Conservation (phyloP, 2,329 filamentous ascomycete genomes). For the Byssothecium circinans region DNA sequence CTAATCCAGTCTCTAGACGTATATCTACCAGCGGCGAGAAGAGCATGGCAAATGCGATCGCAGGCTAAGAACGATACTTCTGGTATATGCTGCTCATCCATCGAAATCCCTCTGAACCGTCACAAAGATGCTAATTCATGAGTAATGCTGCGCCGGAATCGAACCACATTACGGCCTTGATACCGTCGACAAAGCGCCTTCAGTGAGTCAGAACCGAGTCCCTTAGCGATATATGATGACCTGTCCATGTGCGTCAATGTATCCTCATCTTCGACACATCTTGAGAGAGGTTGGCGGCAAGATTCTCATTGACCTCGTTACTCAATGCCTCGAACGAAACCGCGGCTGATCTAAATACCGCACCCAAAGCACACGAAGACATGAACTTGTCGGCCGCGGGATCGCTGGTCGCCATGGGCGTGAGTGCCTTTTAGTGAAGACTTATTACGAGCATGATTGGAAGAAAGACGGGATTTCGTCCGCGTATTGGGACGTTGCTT, state of each 20-base stretch:
- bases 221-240: constrained; percentile 1
- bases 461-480: constrained; percentile 12
- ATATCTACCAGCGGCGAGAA: too few species aligned
- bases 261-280: constrained; percentile 47
- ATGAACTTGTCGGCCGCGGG: constrained; percentile 18
- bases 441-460: constrained; percentile 18
- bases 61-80: too few species aligned
- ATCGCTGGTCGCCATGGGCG: constrained; percentile 18
- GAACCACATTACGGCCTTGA: not conserved
- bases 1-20: too few species aligned
- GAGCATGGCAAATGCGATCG: too few species aligned
- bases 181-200: not conserved
- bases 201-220: not conserved
- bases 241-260: constrained; percentile 33
- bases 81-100: too few species aligned
- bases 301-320: constrained; percentile 48
- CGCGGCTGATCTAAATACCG: constrained; percentile 18
- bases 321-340: constrained; percentile 47
- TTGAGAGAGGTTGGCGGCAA: constrained; percentile 47
- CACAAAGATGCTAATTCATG: too few species aligned
- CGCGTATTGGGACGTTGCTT: constrained; percentile 14
- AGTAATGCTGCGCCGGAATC: too few species aligned
- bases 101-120: too few species aligned
- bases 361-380: constrained; percentile 19
- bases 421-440: constrained; percentile 17